These are phyloP conservation scores for Trichophyton schoenleinii DNA, from an alignment of 2,329 filamentous ascomycete genomes.

Conservation along the genomic window DNA sequence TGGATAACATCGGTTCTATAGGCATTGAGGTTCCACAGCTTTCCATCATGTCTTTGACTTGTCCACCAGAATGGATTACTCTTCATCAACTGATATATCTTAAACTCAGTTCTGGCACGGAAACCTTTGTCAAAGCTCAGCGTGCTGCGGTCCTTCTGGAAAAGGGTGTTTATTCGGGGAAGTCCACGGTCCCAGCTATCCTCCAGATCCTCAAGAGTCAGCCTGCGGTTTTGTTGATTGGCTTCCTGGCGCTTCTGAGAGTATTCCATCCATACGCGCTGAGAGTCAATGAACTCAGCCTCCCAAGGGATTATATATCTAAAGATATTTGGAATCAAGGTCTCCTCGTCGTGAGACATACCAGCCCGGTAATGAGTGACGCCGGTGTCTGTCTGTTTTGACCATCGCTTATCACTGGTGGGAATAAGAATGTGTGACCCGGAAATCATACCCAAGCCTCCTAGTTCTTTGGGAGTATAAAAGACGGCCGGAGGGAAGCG, in stretches of 20 bases:
- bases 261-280: conserved; percentile 98
- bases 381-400: conserved; percentile 91
- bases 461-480: conserved; percentile 95
- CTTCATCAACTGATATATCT: conserved; percentile 98
- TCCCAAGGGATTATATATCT: conserved; percentile 99
- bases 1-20: conserved; percentile 97
- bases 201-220: conserved; percentile 91
- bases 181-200: conserved; percentile 97
- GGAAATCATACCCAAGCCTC: conserved; percentile 96
- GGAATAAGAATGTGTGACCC: conserved; percentile 96
- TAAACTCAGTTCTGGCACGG: conserved; percentile 89
- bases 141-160: conserved; percentile 96
- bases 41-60: conserved; percentile 90
- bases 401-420: conserved; percentile 95
- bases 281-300: conserved; percentile 96
- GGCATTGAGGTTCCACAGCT: conserved; percentile 91
- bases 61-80: conserved; percentile 99
- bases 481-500: conserved; percentile 97
- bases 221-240: conserved; percentile 87
- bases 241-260: conserved; percentile 95
- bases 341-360: conserved; percentile 98
- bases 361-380: conserved; percentile 94
- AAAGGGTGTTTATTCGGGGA: conserved; percentile 94
- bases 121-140: conserved; percentile 98
- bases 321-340: conserved; percentile 96